Conservation (phyloP, 2,329 filamentous ascomycete genomes). For the Stagonosporopsis tanaceti region DNA sequence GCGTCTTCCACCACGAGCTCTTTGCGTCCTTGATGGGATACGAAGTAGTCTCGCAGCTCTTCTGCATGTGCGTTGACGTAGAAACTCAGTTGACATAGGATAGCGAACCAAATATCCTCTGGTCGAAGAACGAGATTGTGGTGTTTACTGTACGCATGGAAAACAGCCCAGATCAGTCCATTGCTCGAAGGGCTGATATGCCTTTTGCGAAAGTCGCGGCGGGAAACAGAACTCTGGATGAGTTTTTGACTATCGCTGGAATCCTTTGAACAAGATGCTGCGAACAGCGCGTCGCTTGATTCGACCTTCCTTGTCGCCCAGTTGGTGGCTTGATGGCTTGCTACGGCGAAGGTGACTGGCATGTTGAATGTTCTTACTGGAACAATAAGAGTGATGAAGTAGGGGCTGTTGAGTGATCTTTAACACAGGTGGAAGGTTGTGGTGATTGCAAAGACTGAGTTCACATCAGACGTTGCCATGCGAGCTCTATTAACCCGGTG, state of each 20-base stretch:
- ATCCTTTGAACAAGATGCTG: not conserved
- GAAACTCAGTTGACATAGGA: slow-evolving; percentile 29
- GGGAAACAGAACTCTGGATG: not conserved
- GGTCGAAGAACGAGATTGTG: slow-evolving; percentile 31
- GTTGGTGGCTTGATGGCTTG: not conserved
- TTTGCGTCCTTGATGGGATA: slow-evolving; percentile 41
- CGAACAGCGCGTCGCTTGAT: not conserved
- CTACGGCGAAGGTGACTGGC: not conserved
- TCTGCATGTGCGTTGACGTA: slow-evolving; percentile 28
- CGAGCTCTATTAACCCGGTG: too few species aligned
- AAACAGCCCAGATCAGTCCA: slow-evolving; percentile 18
- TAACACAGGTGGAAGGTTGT: too few species aligned
- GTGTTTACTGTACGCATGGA: slow-evolving; percentile 19
- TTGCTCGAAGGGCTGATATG: slow-evolving; percentile 10
- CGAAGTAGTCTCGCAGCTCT: slow-evolving; percentile 27
- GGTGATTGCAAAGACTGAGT: too few species aligned
- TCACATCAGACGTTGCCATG: too few species aligned
- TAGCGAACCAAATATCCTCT: slow-evolving; percentile 34
- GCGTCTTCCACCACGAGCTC: slow-evolving; percentile 9
- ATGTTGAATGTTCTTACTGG: not conserved
- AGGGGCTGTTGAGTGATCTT: too few species aligned
- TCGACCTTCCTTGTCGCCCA: not conserved
- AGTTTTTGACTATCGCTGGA: not conserved
- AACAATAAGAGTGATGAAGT: not conserved
- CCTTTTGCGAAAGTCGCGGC: not conserved